Evolutionary conservation across 2,329 filamentous ascomycete species (phyloP).

Genomic region (Aureobasidium sp.): DNA sequence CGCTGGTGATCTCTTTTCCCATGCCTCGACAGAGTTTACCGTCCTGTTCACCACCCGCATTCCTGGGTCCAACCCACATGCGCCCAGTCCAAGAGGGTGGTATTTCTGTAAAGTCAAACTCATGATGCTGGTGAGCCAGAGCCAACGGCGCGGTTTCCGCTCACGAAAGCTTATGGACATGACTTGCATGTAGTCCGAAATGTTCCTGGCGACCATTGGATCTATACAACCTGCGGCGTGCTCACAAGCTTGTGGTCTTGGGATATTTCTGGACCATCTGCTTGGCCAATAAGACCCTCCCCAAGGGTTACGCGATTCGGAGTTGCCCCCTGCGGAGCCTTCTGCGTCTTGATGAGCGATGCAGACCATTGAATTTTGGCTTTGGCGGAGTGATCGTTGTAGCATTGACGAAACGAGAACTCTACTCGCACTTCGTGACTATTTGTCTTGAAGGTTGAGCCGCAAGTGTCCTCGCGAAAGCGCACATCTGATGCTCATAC

Average conservation of each 20-base stretch:
- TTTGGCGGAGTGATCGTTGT: background rate
- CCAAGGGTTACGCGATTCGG: background rate
- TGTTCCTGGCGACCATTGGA: background rate
- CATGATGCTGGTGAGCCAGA: background rate
- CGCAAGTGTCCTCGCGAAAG: background rate
- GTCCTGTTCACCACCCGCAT: conserved; percentile 6
- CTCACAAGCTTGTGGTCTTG: background rate
- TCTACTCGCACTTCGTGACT: background rate
- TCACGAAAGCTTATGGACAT: conserved; percentile 7
- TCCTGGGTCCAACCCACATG: background rate
- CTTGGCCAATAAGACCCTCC: background rate
- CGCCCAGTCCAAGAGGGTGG: background rate
- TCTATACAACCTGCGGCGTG: background rate
- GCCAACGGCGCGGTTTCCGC: background rate
- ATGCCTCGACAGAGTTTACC: background rate
- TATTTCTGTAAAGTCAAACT: background rate
- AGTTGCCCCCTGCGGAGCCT: background rate
- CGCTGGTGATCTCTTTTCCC: background rate
- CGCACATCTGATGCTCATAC: background rate
- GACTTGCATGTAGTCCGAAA: background rate
- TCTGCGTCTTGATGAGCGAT: background rate
- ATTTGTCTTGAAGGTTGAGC: background rate
- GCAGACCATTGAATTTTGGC: background rate
- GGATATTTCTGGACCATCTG: background rate
- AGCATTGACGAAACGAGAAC: background rate